Percentiles rank a stretch among this genome's conserved stretches.
phyloP scores from a whole-genome alignment of 2,329 filamentous ascomycete genomes.

The Colletotrichum sp. region DNA sequence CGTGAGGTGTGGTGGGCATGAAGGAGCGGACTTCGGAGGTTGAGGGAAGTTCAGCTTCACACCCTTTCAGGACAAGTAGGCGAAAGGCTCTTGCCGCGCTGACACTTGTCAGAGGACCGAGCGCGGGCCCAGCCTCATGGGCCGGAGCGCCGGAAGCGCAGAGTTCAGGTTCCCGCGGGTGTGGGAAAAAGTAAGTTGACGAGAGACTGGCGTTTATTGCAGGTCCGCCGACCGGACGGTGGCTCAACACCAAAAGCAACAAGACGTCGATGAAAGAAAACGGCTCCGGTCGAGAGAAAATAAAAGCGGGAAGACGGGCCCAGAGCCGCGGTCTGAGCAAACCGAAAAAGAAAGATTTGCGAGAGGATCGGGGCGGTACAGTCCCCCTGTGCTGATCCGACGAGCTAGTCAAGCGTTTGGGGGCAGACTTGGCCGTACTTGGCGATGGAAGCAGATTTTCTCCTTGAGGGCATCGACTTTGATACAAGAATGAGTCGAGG shows the following conservation, averaged over 20 bases:
- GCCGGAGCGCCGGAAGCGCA: background rate
- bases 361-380: background rate
- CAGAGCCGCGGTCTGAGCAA: background rate
- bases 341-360: constrained; percentile 12
- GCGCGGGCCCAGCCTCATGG: background rate
- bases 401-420: background rate
- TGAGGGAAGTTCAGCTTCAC: background rate
- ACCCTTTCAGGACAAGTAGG: background rate
- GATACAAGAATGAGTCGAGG: background rate
- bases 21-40: background rate
- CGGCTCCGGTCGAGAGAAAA: background rate
- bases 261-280: background rate
- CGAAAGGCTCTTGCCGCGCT: background rate
- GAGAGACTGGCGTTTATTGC: background rate
- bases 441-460: background rate
- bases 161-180: background rate
- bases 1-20: background rate
- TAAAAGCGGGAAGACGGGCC: background rate
- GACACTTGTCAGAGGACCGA: constrained; percentile 12
- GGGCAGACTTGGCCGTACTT: background rate
- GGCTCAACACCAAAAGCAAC: background rate
- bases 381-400: background rate
- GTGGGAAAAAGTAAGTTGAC: background rate
- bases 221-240: background rate
- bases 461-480: background rate